phyloP scores from a whole-genome alignment of 2,329 filamentous ascomycete genomes.

The Aspergillus calidoustus region DNA sequence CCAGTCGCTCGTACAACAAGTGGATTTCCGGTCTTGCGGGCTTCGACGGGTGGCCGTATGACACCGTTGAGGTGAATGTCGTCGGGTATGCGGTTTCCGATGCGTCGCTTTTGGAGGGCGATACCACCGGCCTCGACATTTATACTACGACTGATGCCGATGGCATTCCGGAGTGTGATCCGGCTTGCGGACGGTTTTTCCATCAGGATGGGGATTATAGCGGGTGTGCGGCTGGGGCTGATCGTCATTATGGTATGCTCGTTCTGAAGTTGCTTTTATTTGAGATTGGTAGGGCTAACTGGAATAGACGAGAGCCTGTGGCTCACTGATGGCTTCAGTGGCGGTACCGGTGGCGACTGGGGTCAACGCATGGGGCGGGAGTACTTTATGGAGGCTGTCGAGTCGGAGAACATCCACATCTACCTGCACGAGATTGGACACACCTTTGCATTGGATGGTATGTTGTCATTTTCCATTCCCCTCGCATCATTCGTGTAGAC shows the following conservation, averaged over 20 bases:
- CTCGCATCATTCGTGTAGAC: neutral
- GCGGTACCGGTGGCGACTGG: conserved; percentile 24
- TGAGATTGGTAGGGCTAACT: neutral
- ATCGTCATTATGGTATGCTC: conserved; percentile 22
- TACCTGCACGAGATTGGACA: conserved; percentile 25
- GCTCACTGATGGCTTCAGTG: conserved; percentile 24
- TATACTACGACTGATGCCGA: conserved; percentile 23
- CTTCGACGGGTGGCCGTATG: conserved; percentile 23
- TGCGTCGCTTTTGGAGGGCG: conserved; percentile 16
- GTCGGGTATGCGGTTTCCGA: conserved; percentile 24
- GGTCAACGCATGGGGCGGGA: conserved; percentile 22
- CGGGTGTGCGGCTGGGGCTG: conserved; percentile 12
- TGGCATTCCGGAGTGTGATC: conserved; percentile 20
- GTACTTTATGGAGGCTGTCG: conserved; percentile 22
- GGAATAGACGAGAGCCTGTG: conserved; percentile 22
- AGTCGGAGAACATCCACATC: conserved; percentile 21
- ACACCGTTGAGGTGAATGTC: conserved; percentile 20
- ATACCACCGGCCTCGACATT: conserved; percentile 20
- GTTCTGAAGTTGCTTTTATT: neutral
- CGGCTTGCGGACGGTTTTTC: conserved; percentile 22
- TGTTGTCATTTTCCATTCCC: neutral
- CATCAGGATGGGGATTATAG: conserved; percentile 23
- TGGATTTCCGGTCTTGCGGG: conserved; percentile 22
- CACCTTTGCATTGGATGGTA: conserved; percentile 24
- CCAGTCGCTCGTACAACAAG: conserved; percentile 20